phyloP scores from a whole-genome alignment of 2,329 filamentous ascomycete species.

The Pyricularia pennisetigena region DNA sequence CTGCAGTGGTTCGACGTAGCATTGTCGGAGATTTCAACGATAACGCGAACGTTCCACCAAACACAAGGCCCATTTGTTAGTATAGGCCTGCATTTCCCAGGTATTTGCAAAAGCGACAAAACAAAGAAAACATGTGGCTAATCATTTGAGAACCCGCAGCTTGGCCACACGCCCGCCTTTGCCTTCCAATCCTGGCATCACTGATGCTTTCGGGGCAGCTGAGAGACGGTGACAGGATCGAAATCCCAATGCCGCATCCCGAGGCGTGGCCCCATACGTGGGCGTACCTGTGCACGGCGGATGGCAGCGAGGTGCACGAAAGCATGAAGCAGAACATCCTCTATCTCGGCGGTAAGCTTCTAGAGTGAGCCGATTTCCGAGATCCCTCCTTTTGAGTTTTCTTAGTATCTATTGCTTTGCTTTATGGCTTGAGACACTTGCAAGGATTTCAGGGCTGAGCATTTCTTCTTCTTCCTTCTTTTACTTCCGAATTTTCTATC shows the following conservation, averaged over 20 bases:
- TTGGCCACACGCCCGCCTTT: conserved; percentile 33
- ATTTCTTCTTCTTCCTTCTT: background rate
- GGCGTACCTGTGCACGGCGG: conserved; percentile 43
- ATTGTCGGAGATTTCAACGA: background rate
- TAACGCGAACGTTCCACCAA: background rate
- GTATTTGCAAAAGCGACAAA: background rate
- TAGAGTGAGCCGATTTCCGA: background rate
- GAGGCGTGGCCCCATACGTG: conserved; percentile 45
- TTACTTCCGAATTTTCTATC: background rate
- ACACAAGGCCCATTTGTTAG: background rate
- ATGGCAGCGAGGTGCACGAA: conserved; percentile 33
- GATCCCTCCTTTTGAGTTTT: conserved; percentile 2
- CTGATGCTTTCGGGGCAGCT: conserved; percentile 45
- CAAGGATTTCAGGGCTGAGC: too few species aligned
- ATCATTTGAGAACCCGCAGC: conserved; percentile 21
- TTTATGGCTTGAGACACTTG: background rate
- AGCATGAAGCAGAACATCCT: conserved; percentile 41
- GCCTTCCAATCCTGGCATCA: conserved; percentile 42
- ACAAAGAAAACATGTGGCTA: background rate
- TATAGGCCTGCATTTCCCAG: background rate
- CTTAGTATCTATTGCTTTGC: background rate
- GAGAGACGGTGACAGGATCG: conserved; percentile 39
- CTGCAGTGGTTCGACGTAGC: background rate
- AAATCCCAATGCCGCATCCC: conserved; percentile 47
- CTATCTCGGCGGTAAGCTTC: conserved; percentile 39